phyloP scores from a whole-genome alignment of 2,329 filamentous ascomycete genomes.

The Zymoseptoria tritici region DNA sequence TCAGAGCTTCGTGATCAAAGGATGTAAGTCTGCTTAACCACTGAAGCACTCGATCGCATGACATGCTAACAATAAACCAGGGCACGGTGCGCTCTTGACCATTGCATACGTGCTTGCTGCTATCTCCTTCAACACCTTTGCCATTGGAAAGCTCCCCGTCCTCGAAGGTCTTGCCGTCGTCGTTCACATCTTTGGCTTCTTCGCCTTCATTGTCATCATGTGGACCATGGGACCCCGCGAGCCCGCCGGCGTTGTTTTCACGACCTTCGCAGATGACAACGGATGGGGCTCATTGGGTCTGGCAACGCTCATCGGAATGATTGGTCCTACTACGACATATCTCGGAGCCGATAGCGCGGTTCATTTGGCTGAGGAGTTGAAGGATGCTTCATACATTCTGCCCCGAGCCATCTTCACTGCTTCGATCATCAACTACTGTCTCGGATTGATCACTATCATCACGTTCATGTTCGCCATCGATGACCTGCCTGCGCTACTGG shows the following conservation, averaged over 20 bases:
- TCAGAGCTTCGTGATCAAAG: conserved; percentile 16
- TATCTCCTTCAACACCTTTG: conserved; percentile 26
- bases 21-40: conserved; percentile 4
- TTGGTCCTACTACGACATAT: conserved; percentile 30
- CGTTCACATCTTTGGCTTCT: conserved; percentile 25
- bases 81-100: conserved; percentile 18
- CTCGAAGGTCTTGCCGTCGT: conserved; percentile 25
- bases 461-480: conserved; percentile 26
- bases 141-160: conserved; percentile 23
- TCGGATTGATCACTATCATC: conserved; percentile 25
- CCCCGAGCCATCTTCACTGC: conserved; percentile 27
- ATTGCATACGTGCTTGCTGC: conserved; percentile 19
- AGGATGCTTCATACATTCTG: conserved; percentile 23
- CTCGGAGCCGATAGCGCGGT: conserved; percentile 34
- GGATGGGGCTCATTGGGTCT: conserved; percentile 20
- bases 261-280: conserved; percentile 19
- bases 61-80: neutral
- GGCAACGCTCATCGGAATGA: conserved; percentile 22
- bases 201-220: conserved; percentile 24
- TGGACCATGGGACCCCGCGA: conserved; percentile 22
- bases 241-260: conserved; percentile 17
- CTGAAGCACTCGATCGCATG: neutral
- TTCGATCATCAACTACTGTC: conserved; percentile 24
- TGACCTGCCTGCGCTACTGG: conserved; percentile 16
- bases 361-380: conserved; percentile 30